Base-by-base conservation (phyloP, 1,284 basidiomycete species). In the Ustilago hordei region DNA sequence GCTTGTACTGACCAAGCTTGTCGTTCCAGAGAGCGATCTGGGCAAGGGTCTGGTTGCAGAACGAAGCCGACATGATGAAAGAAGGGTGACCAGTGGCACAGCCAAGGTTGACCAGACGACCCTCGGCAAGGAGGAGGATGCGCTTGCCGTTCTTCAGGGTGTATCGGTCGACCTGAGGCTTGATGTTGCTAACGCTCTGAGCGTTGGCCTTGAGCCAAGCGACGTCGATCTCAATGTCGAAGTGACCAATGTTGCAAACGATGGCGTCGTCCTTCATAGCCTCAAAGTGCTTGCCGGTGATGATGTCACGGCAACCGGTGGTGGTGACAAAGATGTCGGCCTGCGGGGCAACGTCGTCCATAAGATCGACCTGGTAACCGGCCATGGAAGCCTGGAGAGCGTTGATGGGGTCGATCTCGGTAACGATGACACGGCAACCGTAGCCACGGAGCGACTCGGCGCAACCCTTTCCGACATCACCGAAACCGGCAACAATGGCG, bases 351-450 rank as follows among this genome's bases (percentile, higher is more conserved):
- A 94, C 94, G 55, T 98, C 95, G 87, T 99, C 96, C 95, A 99
- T 98, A 64, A 95, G 95, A 79, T 93, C 93, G 78, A 99, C 96
- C 88, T 99, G 95, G 88, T 96, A 99, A 79, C 96, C 97, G 84
- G 95, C 95, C 97, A 99, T 99, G 73, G 95, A 95, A 83, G 97
- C 96, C 88, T 99, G 96, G 75, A 99, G 92, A 61, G 96, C 96
- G 88, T 99, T 99, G 92, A 99, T 99, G 81, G 96, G 97, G 89
- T 99, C 96, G 87, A 99, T 97, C 88, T 99, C 96, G 79, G 97
- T 98, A 86, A 99, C 88, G 84, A 99, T 86, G 62, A 99, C 97
- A 86, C 97, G 95, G 81, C 94, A 92, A 87, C 96, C 96, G 88
- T 99, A 99, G 41, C 95, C 93, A 75, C 92, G 91, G 85, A 99